Evolutionary conservation across 2,329 filamentous ascomycete genomes (phyloP).

Genomic region (Xylaria sp.): DNA sequence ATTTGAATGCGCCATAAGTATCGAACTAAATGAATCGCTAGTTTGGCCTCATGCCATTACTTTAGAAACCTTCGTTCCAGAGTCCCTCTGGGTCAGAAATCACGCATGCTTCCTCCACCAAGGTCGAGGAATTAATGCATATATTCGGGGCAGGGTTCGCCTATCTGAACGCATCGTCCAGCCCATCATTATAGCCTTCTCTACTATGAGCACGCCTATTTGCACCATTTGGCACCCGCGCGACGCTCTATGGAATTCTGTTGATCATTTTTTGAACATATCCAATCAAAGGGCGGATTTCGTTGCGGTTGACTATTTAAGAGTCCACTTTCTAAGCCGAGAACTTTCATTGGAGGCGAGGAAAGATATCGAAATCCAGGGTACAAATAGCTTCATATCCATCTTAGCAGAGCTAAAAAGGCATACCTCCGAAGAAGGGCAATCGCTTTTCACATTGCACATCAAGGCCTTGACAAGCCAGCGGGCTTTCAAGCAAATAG

Average conservation of each 20-base stretch:
- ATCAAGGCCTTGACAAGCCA: not conserved
- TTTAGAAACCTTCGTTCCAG: not conserved
- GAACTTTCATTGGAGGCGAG: not conserved
- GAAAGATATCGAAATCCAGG: not conserved
- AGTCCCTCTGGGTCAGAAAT: slow-evolving; percentile 16
- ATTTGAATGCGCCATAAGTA: slow-evolving; percentile 14
- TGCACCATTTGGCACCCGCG: slow-evolving; percentile 3
- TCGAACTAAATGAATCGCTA: not conserved
- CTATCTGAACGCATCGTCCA: not conserved
- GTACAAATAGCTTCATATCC: not conserved
- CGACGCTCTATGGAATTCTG: not conserved
- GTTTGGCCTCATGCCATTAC: not conserved
- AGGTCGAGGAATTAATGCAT: slow-evolving; percentile 28
- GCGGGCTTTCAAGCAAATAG: not conserved
- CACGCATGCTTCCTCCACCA: slow-evolving; percentile 10
- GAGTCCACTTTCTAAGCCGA: not conserved
- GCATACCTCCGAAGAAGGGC: not conserved
- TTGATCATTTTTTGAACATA: slow-evolving; percentile 9
- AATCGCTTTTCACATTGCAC: not conserved
- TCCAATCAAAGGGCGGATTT: slow-evolving; percentile 18
- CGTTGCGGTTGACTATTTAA: slow-evolving; percentile 13
- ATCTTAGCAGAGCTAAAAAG: slow-evolving; percentile 12
- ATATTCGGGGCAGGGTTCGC: slow-evolving; percentile 5
- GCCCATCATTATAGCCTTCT: slow-evolving; percentile 12
- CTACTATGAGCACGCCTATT: slow-evolving; percentile 17